Evolutionary conservation across 2,329 filamentous ascomycete species (phyloP), one percentile per base, ranked within the genome.

Genomic region (Harringtonia lauricola): DNA sequence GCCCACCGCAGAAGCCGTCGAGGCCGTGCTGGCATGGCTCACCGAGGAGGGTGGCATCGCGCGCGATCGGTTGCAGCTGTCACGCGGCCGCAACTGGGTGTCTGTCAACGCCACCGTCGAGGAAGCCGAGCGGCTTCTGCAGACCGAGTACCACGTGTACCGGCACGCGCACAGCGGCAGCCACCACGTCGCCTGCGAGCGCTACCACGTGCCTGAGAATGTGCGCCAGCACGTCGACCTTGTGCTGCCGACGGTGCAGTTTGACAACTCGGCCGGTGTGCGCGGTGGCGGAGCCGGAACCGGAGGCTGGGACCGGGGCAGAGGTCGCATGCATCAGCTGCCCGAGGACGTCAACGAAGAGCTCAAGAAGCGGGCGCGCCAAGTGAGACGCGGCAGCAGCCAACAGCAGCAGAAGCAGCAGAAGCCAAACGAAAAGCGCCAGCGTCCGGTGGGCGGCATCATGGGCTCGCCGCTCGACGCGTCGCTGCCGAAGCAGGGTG

Each of bases 11-110:
- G 66, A 73, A 35, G 60, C 70, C 6, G 65, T 78, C 3, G 59
- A 67, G 15, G 58, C 66, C 1, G 70, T 79, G 26, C 66, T 66
- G 51, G 52, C 61, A 9, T 81, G 76, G 76, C 64, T 80, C n/a
- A 29, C 26, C 3, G 56, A 63, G 18, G 55, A 58, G 6, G 65
- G 68, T 19, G 77, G 76, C 8, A 72, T 81, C 36, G 53, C 63
- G 17, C 54, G 57, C 3, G 59, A 61, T 3, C 64, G 71, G 5
- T 63, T 79, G 36, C 59, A 59, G 34, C 65, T 74, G 36, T 72
- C 73, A 1, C 62, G 64, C 35, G 68, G 68, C 24, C 65, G 68
- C 42, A 68, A 67, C 40, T 78, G 74, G 71, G 53, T 78, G 18
- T 59, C 64, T 12, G 76, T 79, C 53, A 65, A 74, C 44, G 71